Evolutionary conservation across 495 filamentous ascomycete species (phyloP), one percentile per base, ranked within the genome.

Genomic region (Xylaria palmicola): DNA sequence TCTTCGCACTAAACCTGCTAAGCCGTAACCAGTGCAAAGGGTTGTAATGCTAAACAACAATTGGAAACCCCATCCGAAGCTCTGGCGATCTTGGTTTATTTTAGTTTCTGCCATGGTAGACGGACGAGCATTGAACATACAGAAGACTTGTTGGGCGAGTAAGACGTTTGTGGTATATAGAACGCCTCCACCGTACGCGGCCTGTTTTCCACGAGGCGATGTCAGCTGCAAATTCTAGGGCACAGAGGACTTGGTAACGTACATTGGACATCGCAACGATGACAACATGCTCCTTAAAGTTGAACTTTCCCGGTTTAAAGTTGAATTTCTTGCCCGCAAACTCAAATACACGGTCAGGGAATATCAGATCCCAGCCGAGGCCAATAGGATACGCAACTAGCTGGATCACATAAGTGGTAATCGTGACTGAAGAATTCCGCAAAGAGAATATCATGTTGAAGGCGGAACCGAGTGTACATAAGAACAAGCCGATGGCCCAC

Each of bases 271-370:
- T 92, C 62, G 89, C 85, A 19, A 87, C 87, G 65, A 92, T 90
- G 56, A 92, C 71, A 24, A 86, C 86, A 78, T 92, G 89, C 70
- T 92, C 89, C 67, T 92, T 92, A 72, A 86, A 85, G 71, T 90
- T 92, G 72, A 92, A 92, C 37, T 81, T 85, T 37, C 89, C 86
- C 6, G 86, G 87, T 54, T 87, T 90, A 13, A 90, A 66, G 60
- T 84, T 85, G 69, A 84, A 85, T 36, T 80, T 78, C 50, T 81
- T 22, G 1, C 88, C 87, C 56, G 81, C 85, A 36, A 88, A 59
- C n/a, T 68, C 81, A 71, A 81, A 85, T 29, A 80, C 70, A 3
- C 83, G 81, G 30, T 84, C 72, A 20, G 88, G 89, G 55, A 81
- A 79, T 60, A 80, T 65, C 36, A 78, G 57, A 62, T 81, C 79